Conservation (phyloP, 345 rosid species). For the Gossypium bickii region DNA sequence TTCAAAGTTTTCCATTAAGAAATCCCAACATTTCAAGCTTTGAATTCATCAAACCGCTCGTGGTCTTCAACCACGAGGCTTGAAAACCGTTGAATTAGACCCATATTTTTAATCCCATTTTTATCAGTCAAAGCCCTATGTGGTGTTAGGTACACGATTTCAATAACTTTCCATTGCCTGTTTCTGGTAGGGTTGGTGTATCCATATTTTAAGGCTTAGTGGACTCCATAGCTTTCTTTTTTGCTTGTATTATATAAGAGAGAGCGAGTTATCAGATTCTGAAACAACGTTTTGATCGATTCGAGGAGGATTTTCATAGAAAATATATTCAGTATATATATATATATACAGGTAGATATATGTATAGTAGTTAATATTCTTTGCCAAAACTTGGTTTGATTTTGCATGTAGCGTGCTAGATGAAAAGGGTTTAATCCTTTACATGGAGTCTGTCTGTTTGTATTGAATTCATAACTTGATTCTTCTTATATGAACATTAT, state of each 20-base stretch:
- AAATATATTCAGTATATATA: background rate
- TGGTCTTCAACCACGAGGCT: background rate
- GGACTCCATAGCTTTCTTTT: background rate
- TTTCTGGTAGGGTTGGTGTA: background rate
- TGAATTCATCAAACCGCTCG: conserved; percentile 11
- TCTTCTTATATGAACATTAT: background rate
- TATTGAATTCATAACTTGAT: background rate
- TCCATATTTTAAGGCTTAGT: conserved; percentile 7
- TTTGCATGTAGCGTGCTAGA: background rate
- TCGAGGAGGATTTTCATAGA: background rate
- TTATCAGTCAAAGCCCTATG: background rate
- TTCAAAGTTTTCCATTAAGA: background rate
- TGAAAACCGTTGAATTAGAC: conserved; percentile 12
- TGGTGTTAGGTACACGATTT: background rate
- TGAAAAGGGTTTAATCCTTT: background rate
- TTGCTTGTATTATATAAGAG: background rate
- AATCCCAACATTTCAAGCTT: conserved; percentile 9
- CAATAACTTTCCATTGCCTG: background rate
- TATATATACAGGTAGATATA: background rate
- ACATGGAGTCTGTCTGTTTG: background rate
- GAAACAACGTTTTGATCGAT: background rate
- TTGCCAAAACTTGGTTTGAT: background rate
- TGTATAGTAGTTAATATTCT: background rate
- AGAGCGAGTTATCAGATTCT: background rate
- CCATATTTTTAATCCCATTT: background rate